Evolutionary conservation across 2,329 filamentous ascomycete genomes (phyloP).

Genomic region (Colletotrichum echinochloae): DNA sequence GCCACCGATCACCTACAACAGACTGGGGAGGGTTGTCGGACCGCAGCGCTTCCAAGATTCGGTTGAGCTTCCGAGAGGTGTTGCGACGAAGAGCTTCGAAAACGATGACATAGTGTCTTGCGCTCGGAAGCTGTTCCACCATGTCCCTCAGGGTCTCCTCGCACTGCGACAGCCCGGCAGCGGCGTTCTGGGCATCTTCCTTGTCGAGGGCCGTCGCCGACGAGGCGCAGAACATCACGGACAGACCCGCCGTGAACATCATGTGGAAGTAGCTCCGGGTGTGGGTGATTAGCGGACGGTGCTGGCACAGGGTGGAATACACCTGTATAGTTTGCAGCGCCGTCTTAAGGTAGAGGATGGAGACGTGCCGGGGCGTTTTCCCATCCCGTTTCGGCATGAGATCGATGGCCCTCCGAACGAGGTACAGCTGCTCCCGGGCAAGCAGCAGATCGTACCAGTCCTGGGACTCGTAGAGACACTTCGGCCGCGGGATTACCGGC

Average conservation of each 20-base stretch:
- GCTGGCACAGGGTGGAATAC: conserved; percentile 52
- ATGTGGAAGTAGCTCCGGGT: conserved; percentile 63
- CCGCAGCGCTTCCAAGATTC: conserved; percentile 13
- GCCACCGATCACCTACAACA: not conserved
- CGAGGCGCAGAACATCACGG: conserved; percentile 49
- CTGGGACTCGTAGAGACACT: conserved; percentile 55
- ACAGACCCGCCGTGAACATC: conserved; percentile 58
- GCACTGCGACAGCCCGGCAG: conserved; percentile 40
- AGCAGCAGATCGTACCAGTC: conserved; percentile 59
- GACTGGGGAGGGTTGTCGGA: not conserved
- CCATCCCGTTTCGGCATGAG: conserved; percentile 51
- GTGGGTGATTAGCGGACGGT: conserved; percentile 53
- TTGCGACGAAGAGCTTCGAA: conserved; percentile 46
- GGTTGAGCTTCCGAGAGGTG: conserved; percentile 35
- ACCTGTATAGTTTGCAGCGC: conserved; percentile 53
- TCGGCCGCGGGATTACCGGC: conserved; percentile 49
- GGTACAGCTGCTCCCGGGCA: conserved; percentile 54
- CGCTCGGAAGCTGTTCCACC: conserved; percentile 45
- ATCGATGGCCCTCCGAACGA: conserved; percentile 56
- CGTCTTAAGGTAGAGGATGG: conserved; percentile 50
- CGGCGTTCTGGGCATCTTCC: conserved; percentile 17
- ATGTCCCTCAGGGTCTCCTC: conserved; percentile 44
- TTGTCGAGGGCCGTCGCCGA: conserved; percentile 14
- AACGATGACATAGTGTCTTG: conserved; percentile 45
- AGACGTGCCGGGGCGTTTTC: conserved; percentile 48